Evolutionary conservation across 768 basidiomycete species (phyloP), one percentile per base, ranked within the genome.

Genomic region (Epithele typhae): DNA sequence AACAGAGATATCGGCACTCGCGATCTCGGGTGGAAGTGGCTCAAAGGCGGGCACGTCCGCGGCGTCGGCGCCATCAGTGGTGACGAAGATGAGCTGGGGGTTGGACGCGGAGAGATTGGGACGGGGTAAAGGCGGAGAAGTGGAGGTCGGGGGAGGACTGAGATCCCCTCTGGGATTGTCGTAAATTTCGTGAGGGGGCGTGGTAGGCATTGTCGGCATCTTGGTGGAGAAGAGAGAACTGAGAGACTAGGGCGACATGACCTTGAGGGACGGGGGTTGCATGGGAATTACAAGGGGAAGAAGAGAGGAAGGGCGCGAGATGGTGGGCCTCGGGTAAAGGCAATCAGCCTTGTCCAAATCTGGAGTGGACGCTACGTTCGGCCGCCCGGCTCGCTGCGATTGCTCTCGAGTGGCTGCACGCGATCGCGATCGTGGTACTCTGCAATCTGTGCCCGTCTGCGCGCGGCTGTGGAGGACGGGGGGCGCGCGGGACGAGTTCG

Each of bases 1-100:
- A 33, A 65, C 56, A 33, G 52, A 66, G 35, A 67, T 57, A 49
- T 67, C 65, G 9, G 64, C 65, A 27, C 54, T 56, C 7, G 61
- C 54, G 3, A 66, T 53, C 37, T 67, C 63, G 1, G 61, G 52
- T 2, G 62, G 63, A n/a, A 64, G 54, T 37, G 46, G 46, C 34
- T 52, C 51, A 11, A 35, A 47, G 6, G 33, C 25, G 4, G 33
- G 7, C 34, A 22, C 34, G 7, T 47, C 42, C 9, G 37, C 42
- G 43, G 25, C 25, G 5, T 47, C 42, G 12, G 37, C 37, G 10
- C 10, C 46, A 17, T 52, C 51, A 17, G 41, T 22, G 25, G 42
- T 34, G 1, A 48, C 25, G 25, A 48, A 48, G 10, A 35, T 23
- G 42, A 40, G 34, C 39, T 45, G 37, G 9, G 42, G 23, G 33